These are phyloP conservation scores for Pleurostoma richardsiae DNA, from an alignment of 2,329 filamentous ascomycete species.

Conservation along the genomic window DNA sequence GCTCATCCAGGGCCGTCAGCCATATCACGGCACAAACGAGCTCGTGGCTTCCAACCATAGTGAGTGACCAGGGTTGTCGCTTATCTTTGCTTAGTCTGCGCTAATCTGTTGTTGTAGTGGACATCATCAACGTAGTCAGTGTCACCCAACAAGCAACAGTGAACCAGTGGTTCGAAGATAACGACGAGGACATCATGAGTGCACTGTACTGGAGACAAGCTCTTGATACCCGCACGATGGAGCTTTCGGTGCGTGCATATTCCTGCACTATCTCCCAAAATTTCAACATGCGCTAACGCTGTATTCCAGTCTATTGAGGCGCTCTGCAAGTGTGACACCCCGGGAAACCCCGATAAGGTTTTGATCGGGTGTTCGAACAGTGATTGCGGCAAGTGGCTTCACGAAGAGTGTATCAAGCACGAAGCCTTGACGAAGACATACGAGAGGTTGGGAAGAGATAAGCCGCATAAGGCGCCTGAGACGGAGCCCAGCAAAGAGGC, in stretches of 20 bases:
- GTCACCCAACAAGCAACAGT: constrained; percentile 59
- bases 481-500: constrained; percentile 28
- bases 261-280: not conserved
- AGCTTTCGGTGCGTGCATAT: constrained; percentile 48
- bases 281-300: not conserved
- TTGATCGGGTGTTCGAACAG: constrained; percentile 53
- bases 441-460: constrained; percentile 43
- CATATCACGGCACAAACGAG: constrained; percentile 65
- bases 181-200: constrained; percentile 58
- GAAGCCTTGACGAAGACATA: constrained; percentile 46
- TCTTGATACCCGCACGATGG: constrained; percentile 50
- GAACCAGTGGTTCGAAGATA: constrained; percentile 63
- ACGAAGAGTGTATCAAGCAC: constrained; percentile 57
- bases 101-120: constrained; percentile 41
- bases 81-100: not conserved
- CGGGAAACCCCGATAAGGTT: constrained; percentile 57
- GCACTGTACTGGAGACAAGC: constrained; percentile 62
- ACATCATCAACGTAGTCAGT: constrained; percentile 68
- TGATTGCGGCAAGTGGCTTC: constrained; percentile 56
- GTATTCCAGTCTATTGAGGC: constrained; percentile 45
- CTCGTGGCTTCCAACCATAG: constrained; percentile 69
- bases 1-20: constrained; percentile 48
- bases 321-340: constrained; percentile 54
- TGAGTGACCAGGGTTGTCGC: constrained; percentile 25
- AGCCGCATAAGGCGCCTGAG: constrained; percentile 33